Evolutionary conservation across 2,329 filamentous ascomycete genomes (phyloP), one percentile per base, ranked within the genome.

Genomic region (Exophiala spinifera): DNA sequence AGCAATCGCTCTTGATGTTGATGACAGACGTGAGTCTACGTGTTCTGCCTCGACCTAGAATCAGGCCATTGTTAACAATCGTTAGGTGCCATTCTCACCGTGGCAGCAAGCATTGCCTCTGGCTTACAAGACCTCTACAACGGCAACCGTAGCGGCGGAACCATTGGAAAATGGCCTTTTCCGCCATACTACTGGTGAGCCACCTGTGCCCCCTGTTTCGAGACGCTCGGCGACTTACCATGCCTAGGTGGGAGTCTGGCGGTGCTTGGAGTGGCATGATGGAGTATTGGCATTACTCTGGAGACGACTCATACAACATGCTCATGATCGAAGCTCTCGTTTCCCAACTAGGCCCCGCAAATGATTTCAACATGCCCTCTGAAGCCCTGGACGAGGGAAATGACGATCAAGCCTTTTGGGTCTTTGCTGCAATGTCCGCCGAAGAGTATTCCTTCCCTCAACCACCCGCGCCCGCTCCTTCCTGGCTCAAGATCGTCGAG

Each of bases 391-490:
- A 65, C 47, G 57, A 61, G 34, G 62, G 85, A 61, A 89, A 88
- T 67, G 85, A 88, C 58, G 85, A 88, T 63, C 85, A 89, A 68
- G 81, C 79, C 25, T 87, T 87, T 67, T 88, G 85, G 85, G 85
- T 77, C 20, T 79, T 87, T 67, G 79, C 83, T 4, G 83, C 84
- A 36, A 83, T 88, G 79, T 75, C 81, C 8, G 85, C 85, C 1
- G 83, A 84, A 46, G 86, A 88, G 66, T 75, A 78, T 50, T 79
- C 80, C 49, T 86, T 86, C 60, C 80, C 82, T 13, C 76, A 86
- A 59, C 82, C 82, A 0, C 75, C 78, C 6, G 42, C 65, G 10
- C 62, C 64, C 25, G 63, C 64, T 45, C 65, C 65, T 5, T 68
- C 70, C 11, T 76, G 73, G 74, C 64, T 75, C 42, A 44, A 51